Conservation (phyloP, 176 grass and related monocot species). For the Triticum turgidum region DNA sequence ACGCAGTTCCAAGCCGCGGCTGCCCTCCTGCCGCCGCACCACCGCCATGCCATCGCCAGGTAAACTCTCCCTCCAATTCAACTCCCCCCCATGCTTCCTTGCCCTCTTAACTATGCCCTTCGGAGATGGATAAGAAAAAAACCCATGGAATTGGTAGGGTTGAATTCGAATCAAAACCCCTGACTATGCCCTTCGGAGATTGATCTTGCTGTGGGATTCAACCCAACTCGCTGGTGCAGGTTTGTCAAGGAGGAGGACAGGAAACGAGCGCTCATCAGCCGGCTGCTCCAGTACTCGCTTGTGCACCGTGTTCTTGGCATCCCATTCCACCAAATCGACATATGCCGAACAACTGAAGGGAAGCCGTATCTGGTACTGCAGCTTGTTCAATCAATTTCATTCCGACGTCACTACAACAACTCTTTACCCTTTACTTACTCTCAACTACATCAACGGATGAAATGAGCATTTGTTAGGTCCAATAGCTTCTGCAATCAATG, state of each 20-base stretch:
- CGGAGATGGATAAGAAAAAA: background rate
- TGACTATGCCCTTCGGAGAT: background rate
- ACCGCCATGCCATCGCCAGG: constrained; percentile 45
- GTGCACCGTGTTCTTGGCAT: constrained; percentile 51
- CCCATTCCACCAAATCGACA: constrained; percentile 49
- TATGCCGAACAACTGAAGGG: constrained; percentile 54
- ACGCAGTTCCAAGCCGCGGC: constrained; percentile 30
- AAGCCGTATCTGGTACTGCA: constrained; percentile 70
- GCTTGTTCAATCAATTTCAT: background rate
- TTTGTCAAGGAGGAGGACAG: constrained; percentile 66
- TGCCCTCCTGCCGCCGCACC: constrained; percentile 50
- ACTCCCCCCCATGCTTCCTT: too few relatives aligned
- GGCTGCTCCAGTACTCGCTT: constrained; percentile 70
- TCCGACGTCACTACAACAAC: background rate
- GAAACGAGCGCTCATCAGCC: constrained; percentile 73
- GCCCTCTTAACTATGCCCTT: too few relatives aligned
- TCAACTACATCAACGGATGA: background rate
- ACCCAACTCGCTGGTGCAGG: constrained; percentile 33
- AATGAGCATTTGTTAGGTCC: background rate
- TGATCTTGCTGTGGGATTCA: background rate
- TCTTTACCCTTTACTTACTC: background rate
- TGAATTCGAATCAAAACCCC: background rate
- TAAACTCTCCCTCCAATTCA: background rate
- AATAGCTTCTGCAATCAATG: background rate
- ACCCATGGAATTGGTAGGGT: background rate